Conservation (phyloP, 2,329 filamentous ascomycete genomes). For the Claviceps sp. region DNA sequence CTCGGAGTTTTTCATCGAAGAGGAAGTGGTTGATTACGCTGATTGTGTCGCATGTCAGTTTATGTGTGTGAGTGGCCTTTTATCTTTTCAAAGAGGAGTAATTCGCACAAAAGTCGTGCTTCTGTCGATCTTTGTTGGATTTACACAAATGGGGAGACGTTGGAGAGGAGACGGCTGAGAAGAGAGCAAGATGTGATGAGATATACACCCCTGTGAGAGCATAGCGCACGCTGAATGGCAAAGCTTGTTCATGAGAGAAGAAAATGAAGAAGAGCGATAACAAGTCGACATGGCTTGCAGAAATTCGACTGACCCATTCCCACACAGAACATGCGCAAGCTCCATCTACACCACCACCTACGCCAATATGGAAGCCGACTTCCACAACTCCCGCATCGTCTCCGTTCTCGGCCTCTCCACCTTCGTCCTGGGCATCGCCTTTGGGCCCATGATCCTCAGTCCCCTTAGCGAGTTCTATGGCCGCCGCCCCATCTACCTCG, state of each 20-base stretch:
- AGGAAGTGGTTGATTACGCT: slow-evolving; percentile 70
- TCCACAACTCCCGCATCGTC: slow-evolving; percentile 55
- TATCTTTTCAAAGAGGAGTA: neutral
- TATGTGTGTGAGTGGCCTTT: slow-evolving; percentile 62
- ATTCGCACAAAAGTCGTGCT: too few species aligned
- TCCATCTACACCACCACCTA: slow-evolving; percentile 88
- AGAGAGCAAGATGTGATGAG: too few species aligned
- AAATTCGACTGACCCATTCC: neutral
- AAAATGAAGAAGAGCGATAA: too few species aligned
- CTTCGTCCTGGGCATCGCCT: slow-evolving; percentile 64
- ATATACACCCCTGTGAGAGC: too few species aligned
- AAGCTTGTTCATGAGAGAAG: neutral
- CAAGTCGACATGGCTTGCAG: neutral
- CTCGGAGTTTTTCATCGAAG: slow-evolving; percentile 50
- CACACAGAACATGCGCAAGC: slow-evolving; percentile 58
- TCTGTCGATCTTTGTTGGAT: too few species aligned
- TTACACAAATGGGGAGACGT: too few species aligned
- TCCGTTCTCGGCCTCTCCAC: slow-evolving; percentile 70
- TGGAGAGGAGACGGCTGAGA: too few species aligned
- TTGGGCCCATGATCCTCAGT: slow-evolving; percentile 49
- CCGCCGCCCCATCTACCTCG: slow-evolving; percentile 65
- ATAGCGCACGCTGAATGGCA: too few species aligned
- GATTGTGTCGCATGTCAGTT: slow-evolving; percentile 59
- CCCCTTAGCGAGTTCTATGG: slow-evolving; percentile 70
- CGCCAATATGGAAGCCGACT: slow-evolving; percentile 59